Conservation (phyloP, 768 basidiomycete species). For the Botryobasidium botryosum region DNA sequence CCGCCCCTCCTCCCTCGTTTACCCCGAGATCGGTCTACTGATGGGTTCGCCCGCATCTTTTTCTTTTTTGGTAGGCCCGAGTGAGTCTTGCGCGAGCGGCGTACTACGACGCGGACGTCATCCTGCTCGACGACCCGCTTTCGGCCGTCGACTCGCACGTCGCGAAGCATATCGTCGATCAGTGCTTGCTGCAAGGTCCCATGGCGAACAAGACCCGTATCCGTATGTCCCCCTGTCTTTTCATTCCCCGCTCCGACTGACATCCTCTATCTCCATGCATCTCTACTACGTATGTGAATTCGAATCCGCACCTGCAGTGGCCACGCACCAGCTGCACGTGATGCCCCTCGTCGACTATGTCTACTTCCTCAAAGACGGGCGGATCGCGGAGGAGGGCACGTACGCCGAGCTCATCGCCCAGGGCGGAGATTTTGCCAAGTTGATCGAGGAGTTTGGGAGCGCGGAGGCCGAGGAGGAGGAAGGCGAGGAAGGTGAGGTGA, state of each 20-base stretch:
- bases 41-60: too few species aligned
- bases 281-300: not conserved
- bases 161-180: slow-evolving; percentile 43
- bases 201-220: slow-evolving; percentile 18
- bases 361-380: slow-evolving; percentile 41
- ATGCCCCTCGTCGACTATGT: slow-evolving; percentile 44
- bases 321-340: slow-evolving; percentile 38
- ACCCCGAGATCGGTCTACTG: slow-evolving; percentile 1
- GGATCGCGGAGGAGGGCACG: slow-evolving; percentile 44
- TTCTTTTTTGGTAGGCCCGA: slow-evolving; percentile 39
- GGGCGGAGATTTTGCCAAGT: slow-evolving; percentile 14
- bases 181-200: slow-evolving; percentile 29
- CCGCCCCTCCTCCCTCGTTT: not conserved
- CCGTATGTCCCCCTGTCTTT: too few species aligned
- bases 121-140: slow-evolving; percentile 69
- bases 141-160: slow-evolving; percentile 68
- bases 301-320: slow-evolving; percentile 21
- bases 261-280: too few species aligned
- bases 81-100: slow-evolving; percentile 61
- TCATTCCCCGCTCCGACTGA: too few species aligned
- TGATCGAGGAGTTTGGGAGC: slow-evolving; percentile 41
- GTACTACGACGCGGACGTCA: slow-evolving; percentile 54
- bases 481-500: slow-evolving; percentile 14
- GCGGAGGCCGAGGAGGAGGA: slow-evolving; percentile 16
- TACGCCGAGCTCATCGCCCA: slow-evolving; percentile 26